Percentiles rank a stretch among this genome's conserved stretches.
These are phyloP conservation scores for Lactifluus hygrophoroides DNA, from an alignment of 768 basidiomycete species.

Conservation along the genomic window DNA sequence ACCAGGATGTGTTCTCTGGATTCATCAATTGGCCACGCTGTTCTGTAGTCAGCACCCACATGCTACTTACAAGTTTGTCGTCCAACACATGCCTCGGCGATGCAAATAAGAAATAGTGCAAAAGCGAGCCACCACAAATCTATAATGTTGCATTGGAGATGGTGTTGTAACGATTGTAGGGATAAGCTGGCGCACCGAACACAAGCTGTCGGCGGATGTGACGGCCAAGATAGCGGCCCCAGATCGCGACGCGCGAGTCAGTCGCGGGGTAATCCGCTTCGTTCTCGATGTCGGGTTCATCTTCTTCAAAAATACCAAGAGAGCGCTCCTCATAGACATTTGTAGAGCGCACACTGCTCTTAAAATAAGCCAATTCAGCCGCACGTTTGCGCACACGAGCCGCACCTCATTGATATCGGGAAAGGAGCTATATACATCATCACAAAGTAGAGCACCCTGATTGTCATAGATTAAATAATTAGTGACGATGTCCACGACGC, in stretches of 20 bases:
- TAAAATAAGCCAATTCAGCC: background rate
- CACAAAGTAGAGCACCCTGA: conserved; percentile 72
- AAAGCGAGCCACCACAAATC: conserved; percentile 43
- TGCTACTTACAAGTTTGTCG: background rate
- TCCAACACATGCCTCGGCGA: conserved; percentile 31
- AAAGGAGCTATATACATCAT: conserved; percentile 84
- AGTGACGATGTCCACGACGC: background rate
- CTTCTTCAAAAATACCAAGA: conserved; percentile 38
- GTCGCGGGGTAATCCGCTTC: conserved; percentile 13
- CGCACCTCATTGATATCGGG: conserved; percentile 69
- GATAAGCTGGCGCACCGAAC: conserved; percentile 31
- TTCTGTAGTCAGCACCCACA: background rate
- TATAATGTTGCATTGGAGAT: background rate
- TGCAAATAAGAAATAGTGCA: conserved; percentile 42
- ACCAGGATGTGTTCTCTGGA: conserved; percentile 26
- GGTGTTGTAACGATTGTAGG: background rate
- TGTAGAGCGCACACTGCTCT: conserved; percentile 35
- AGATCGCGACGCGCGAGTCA: conserved; percentile 28
- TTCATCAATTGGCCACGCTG: conserved; percentile 28
- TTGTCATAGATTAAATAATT: background rate
- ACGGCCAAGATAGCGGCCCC: conserved; percentile 32
- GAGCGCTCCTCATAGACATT: conserved; percentile 48
- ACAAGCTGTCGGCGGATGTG: conserved; percentile 43
- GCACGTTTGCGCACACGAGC: background rate
- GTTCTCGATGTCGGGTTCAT: conserved; percentile 24